These are phyloP conservation scores for Collybia sordida DNA, from an alignment of 768 basidiomycete genomes.

Conservation along the genomic window DNA sequence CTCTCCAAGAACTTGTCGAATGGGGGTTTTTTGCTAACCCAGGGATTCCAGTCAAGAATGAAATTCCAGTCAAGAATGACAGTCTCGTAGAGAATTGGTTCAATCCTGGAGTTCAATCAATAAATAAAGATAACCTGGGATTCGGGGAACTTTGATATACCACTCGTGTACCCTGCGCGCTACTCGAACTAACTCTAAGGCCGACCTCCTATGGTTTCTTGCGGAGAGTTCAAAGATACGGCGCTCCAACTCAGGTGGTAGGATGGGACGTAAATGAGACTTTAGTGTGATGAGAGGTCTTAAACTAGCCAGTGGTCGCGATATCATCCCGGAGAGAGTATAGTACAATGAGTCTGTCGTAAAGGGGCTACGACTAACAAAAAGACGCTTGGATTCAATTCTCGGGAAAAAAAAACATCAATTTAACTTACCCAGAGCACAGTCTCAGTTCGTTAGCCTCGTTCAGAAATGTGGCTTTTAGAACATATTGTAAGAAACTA, in stretches of 20 bases:
- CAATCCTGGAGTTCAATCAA: too few relatives aligned
- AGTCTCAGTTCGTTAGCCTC: not conserved
- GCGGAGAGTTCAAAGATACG: not conserved
- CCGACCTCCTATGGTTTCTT: not conserved
- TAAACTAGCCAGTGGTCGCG: too few relatives aligned
- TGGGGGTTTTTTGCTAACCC: too few relatives aligned
- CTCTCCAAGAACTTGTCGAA: not conserved
- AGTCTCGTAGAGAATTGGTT: not conserved
- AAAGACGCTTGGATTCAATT: too few relatives aligned
- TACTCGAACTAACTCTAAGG: not conserved
- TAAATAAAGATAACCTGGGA: not conserved
- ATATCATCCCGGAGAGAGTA: too few relatives aligned
- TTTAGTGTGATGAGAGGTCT: too few relatives aligned
- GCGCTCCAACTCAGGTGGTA: not conserved
- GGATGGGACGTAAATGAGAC: not conserved
- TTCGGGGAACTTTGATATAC: too few relatives aligned
- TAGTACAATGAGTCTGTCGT: too few relatives aligned
- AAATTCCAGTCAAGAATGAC: not conserved
- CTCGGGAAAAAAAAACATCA: not conserved
- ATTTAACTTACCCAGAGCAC: not conserved
- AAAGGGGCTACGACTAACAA: too few relatives aligned
- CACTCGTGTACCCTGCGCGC: not conserved
- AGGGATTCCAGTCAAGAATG: not conserved
- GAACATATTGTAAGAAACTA: not conserved
- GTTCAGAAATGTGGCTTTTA: not conserved